A percentile compares a stretch with the other conserved stretches of the same genome.
Conservation (phyloP, 768 basidiomycete genomes). For the Termitomyces sp. region DNA sequence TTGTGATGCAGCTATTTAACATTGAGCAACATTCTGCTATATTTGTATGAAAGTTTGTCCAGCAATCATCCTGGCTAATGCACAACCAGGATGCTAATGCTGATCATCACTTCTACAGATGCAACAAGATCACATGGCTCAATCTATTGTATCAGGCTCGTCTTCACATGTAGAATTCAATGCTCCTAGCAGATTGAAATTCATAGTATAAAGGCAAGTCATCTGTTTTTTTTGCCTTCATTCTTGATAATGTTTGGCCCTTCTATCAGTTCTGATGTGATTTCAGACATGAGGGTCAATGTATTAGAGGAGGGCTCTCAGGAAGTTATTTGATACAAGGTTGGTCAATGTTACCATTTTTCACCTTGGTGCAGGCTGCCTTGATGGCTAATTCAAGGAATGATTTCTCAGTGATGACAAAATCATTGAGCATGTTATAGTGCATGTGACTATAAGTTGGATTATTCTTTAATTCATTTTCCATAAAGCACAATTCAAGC, state of each 20-base stretch:
- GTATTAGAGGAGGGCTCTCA: slow-evolving; percentile 52
- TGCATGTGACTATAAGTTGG: slow-evolving; percentile 26
- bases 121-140: neutral
- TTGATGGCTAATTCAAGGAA: slow-evolving; percentile 43
- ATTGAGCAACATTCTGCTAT: too few species aligned
- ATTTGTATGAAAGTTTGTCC: neutral
- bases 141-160: neutral
- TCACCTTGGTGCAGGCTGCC: slow-evolving; percentile 2
- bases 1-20: too few species aligned
- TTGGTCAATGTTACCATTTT: slow-evolving; percentile 20
- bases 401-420: slow-evolving; percentile 67
- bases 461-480: neutral
- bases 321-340: slow-evolving; percentile 71
- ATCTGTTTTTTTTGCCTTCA: neutral
- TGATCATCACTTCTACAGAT: neutral
- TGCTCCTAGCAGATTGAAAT: slow-evolving; percentile 12
- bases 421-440: slow-evolving; percentile 70
- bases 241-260: neutral
- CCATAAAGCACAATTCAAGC: slow-evolving; percentile 57
- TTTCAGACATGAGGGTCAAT: slow-evolving; percentile 63
- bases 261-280: slow-evolving; percentile 60
- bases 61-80: neutral
- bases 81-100: too few species aligned
- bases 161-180: neutral
- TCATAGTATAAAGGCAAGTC: slow-evolving; percentile 27